Percentiles rank a stretch among this genome's conserved stretches.
Conservation (phyloP, 2,329 filamentous ascomycete species). For the Colletotrichum higginsianum region DNA sequence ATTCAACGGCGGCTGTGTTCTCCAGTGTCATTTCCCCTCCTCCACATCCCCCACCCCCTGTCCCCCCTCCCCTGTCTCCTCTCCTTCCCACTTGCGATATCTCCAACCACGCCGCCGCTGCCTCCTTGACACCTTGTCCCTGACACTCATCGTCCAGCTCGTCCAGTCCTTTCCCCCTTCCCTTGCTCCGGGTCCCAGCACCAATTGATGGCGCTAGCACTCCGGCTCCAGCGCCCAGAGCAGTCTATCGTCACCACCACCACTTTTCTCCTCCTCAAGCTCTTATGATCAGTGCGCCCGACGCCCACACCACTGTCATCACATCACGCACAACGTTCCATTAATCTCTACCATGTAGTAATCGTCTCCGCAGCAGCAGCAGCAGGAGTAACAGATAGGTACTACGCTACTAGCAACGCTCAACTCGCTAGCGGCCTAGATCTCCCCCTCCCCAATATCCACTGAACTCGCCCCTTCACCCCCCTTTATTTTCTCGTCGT, state of each 20-base stretch:
- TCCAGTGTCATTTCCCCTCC: slow-evolving; percentile 41
- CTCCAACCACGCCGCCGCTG: background rate
- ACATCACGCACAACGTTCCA: background rate
- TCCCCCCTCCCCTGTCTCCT: slow-evolving; percentile 11
- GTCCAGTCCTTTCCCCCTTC: background rate
- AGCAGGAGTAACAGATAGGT: too few species aligned
- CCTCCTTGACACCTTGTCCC: too few species aligned
- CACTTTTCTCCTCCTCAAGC: background rate
- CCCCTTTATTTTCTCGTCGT: slow-evolving; percentile 26
- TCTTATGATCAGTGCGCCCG: slow-evolving; percentile 24
- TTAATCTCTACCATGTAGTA: background rate
- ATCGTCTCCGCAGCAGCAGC: background rate
- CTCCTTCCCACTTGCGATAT: slow-evolving; percentile 9
- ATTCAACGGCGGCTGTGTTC: slow-evolving; percentile 32
- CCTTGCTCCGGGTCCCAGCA: slow-evolving; percentile 5
- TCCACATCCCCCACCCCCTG: slow-evolving; percentile 34
- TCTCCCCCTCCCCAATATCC: slow-evolving; percentile 22
- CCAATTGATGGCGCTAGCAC: slow-evolving; percentile 3
- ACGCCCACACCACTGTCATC: background rate
- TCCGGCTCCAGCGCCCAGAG: slow-evolving; percentile 22
- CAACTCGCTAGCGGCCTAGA: slow-evolving; percentile 31
- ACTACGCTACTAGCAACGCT: background rate
- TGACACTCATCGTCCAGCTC: background rate
- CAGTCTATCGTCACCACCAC: slow-evolving; percentile 9
- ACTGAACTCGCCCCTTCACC: slow-evolving; percentile 24